A percentile compares a stretch with the other conserved stretches of the same genome.
Conservation (phyloP, 169 alveolate genomes). For the Eimeria praecox region DNA sequence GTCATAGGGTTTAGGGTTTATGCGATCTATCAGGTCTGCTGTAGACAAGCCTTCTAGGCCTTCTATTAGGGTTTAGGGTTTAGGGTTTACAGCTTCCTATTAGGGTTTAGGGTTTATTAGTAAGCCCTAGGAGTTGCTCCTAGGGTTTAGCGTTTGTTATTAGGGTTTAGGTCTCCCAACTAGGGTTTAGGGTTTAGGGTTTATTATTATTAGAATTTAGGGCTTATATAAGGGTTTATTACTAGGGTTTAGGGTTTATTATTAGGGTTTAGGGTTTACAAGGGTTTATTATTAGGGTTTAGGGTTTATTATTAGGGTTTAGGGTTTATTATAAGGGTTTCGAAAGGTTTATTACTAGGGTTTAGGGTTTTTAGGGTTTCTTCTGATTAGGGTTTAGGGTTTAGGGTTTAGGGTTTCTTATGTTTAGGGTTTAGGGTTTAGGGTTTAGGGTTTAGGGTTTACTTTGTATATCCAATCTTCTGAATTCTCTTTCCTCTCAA, state of each 20-base stretch:
- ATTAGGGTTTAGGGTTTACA: neutral
- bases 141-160: no score
- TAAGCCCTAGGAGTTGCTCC: no score
- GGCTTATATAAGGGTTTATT: neutral
- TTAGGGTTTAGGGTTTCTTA: neutral
- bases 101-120: slow-evolving; percentile 13
- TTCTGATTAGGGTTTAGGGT: neutral
- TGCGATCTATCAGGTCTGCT: no score
- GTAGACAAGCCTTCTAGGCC: no score
- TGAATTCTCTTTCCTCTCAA: slow-evolving; percentile 29
- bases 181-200: neutral
- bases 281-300: neutral
- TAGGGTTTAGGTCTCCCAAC: neutral
- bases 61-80: neutral
- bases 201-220: no score
- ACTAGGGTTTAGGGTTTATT: neutral
- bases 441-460: neutral
- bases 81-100: neutral
- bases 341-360: neutral
- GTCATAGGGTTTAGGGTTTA: neutral
- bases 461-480: slow-evolving; percentile 79
- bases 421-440: neutral
- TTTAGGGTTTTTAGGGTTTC: neutral
- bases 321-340: neutral
- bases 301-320: neutral